A percentile compares a stretch with the other conserved stretches of the same genome.
These are phyloP conservation scores for Caryopteris hybrid DNA, from an alignment of 305 asterid genomes.

Conservation along the genomic window DNA sequence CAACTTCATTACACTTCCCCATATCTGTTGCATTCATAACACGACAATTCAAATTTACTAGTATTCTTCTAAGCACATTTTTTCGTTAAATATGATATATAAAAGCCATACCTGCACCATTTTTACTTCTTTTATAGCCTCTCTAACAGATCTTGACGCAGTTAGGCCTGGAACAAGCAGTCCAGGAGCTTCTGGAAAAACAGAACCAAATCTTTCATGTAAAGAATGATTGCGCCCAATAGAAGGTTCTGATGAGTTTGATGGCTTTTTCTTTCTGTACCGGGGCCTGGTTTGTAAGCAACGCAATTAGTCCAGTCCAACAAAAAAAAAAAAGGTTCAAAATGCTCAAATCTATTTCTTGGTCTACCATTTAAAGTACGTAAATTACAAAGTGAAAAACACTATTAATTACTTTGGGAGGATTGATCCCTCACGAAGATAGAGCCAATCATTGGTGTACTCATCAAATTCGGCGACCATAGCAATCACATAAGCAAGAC, in stretches of 20 bases:
- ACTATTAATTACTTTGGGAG: constrained; percentile 69
- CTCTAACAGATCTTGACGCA: constrained; percentile 82
- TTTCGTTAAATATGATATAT: not conserved
- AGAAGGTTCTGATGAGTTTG: constrained; percentile 50
- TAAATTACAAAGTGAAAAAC: not conserved
- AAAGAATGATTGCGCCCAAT: constrained; percentile 36
- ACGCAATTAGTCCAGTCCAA: constrained; percentile 17
- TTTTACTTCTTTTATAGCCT: constrained; percentile 81
- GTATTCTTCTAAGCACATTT: not conserved
- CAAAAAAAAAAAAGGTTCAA: not conserved
- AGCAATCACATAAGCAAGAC: constrained; percentile 75
- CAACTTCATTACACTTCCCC: constrained; percentile 68
- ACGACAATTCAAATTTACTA: not conserved
- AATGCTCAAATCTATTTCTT: not conserved
- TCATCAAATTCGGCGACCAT: constrained; percentile 97
- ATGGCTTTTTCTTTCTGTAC: constrained; percentile 50
- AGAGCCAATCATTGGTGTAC: constrained; percentile 95
- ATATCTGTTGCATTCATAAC: constrained; percentile 46
- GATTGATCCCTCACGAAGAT: constrained; percentile 87
- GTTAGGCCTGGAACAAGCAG: constrained; percentile 60
- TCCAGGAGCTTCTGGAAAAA: constrained; percentile 50
- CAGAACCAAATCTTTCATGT: constrained; percentile 39
- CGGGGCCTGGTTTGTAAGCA: constrained; percentile 60
- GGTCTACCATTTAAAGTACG: not conserved
- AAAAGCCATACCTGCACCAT: constrained; percentile 79